phyloP scores from a whole-genome alignment of 2,329 filamentous ascomycete species.

The Grosmannia huntii region DNA sequence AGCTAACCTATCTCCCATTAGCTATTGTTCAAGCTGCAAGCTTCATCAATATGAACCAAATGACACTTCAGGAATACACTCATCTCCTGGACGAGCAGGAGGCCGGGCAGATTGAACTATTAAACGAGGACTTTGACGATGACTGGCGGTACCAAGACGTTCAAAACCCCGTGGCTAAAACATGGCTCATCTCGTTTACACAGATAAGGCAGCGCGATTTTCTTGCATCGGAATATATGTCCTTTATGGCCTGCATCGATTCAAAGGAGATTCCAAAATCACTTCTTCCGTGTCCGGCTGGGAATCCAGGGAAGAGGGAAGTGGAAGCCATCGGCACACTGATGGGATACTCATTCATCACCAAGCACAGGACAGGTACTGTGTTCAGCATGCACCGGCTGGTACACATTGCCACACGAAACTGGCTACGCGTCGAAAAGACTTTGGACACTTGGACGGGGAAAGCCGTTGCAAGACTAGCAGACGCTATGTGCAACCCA shows the following conservation, averaged over 20 bases:
- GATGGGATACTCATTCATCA: constrained; percentile 20
- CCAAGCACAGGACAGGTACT: constrained; percentile 8
- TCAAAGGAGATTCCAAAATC: constrained; percentile 18
- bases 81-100: constrained; percentile 4
- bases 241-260: constrained; percentile 18
- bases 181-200: constrained; percentile 12
- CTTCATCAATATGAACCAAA: constrained; percentile 5
- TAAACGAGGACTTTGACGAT: constrained; percentile 10
- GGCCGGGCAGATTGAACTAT: constrained; percentile 4
- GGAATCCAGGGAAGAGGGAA: constrained; percentile 4
- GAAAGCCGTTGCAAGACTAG: constrained; percentile 8
- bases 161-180: constrained; percentile 8
- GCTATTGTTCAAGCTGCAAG: constrained; percentile 9
- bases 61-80: constrained; percentile 1
- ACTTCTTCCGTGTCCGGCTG: constrained; percentile 12
- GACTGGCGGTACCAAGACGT: not conserved
- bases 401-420: constrained; percentile 18
- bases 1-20: constrained; percentile 7
- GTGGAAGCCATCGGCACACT: constrained; percentile 16
- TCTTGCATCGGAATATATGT: constrained; percentile 17
- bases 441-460: not conserved
- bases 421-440: constrained; percentile 13
- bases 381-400: constrained; percentile 20
- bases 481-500: constrained; percentile 3
- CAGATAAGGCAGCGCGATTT: constrained; percentile 10